These are phyloP conservation scores for Jasminum sambac DNA, from an alignment of 257 asterid species.

Conservation along the genomic window DNA sequence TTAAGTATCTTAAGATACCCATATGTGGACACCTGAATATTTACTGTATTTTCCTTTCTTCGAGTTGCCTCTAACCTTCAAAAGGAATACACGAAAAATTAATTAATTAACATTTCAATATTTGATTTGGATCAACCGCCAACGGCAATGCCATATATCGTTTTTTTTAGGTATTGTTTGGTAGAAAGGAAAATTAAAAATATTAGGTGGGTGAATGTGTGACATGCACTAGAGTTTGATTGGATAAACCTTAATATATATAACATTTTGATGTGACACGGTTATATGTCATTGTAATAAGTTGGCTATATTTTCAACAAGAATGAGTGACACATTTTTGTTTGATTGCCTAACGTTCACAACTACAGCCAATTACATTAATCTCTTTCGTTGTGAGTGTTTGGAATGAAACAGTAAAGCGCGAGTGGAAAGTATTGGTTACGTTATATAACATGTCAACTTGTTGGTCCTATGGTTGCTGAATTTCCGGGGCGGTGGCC, in stretches of 20 bases:
- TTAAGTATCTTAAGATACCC: too few relatives aligned
- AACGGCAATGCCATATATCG: conserved; percentile 6
- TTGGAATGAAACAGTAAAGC: neutral
- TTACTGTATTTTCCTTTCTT: too few relatives aligned
- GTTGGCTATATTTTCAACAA: neutral
- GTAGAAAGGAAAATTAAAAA: neutral
- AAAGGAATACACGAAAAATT: conserved; percentile 21
- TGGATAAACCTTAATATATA: neutral
- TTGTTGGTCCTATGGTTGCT: neutral
- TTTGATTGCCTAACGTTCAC: neutral
- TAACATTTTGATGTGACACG: neutral
- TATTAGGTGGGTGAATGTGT: neutral
- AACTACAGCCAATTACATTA: neutral
- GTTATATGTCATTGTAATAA: neutral
- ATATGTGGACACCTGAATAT: too few relatives aligned
- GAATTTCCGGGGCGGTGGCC: too few relatives aligned
- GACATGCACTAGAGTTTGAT: neutral
- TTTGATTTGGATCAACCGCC: conserved; percentile 18
- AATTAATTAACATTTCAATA: conserved; percentile 7
- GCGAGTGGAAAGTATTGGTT: neutral
- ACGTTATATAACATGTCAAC: neutral
- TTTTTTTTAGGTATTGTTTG: conserved; percentile 16
- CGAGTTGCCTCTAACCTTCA: conserved; percentile 17
- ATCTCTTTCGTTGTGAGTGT: neutral
- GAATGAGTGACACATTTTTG: neutral